Percentiles rank a stretch among this genome's conserved stretches.
phyloP scores from a whole-genome alignment of 2,329 filamentous ascomycete species.

The Xylaria sp. region DNA sequence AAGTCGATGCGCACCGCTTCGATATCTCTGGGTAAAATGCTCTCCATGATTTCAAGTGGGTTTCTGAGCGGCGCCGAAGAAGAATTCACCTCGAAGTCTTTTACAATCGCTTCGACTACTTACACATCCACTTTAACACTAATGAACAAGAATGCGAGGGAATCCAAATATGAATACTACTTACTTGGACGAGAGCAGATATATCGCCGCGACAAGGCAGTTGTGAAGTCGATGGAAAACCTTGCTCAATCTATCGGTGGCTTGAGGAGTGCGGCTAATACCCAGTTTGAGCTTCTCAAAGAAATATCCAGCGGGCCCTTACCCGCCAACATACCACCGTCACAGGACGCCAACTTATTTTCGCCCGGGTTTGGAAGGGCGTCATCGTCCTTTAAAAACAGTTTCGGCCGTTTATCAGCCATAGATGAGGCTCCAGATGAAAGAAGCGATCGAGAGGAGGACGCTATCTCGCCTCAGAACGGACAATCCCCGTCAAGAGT shows the following conservation, averaged over 20 bases:
- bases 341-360: conserved; percentile 48
- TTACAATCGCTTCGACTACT: conserved; percentile 68
- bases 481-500: conserved; percentile 29
- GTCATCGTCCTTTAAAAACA: conserved; percentile 51
- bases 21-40: conserved; percentile 80
- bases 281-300: conserved; percentile 85
- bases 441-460: conserved; percentile 60
- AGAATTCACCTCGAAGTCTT: conserved; percentile 75
- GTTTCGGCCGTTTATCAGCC: conserved; percentile 63
- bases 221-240: conserved; percentile 86
- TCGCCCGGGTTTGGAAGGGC: conserved; percentile 47
- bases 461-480: conserved; percentile 36
- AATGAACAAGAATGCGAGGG: conserved; percentile 80
- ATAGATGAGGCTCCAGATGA: conserved; percentile 73
- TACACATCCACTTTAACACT: conserved; percentile 76
- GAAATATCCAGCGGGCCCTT: conserved; percentile 60
- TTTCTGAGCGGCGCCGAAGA: conserved; percentile 87
- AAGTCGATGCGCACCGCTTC: conserved; percentile 79
- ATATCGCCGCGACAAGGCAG: conserved; percentile 79
- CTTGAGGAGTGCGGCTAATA: conserved; percentile 86
- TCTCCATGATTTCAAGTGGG: conserved; percentile 82
- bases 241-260: conserved; percentile 91
- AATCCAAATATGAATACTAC: conserved; percentile 92
- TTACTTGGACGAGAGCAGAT: conserved; percentile 81
- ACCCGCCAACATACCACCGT: conserved; percentile 47